Base-by-base conservation (phyloP, 805 yeast species). In the Hanseniaspora taiwanica region DNA sequence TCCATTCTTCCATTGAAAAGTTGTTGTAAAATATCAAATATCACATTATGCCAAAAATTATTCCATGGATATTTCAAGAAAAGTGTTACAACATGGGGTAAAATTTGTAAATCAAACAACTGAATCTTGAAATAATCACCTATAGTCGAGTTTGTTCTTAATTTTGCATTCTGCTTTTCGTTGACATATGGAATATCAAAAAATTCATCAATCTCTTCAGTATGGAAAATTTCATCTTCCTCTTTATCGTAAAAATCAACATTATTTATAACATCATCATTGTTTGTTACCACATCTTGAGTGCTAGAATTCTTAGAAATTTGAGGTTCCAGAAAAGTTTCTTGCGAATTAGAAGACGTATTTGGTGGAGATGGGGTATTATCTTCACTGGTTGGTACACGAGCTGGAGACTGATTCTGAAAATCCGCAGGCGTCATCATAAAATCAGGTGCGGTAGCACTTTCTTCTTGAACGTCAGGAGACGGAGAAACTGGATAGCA, bases 1-100 rank as follows among this genome's bases (percentile, higher is more conserved):
- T 83, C 89, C 68, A 79, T 72, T 34, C 79, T 72, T 1, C 96
- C 97, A 58, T 85, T 86, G 57, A 91, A 72, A 16, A 91, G 76
- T 58, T 91, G 99, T 59, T 91, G 99, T 24, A 91, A 80, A 46
- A 91, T 75, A 61, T 91, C 99, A 66, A 89, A 91, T 7, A 91
- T 95, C 43, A 91, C 98, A 54, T 89, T 91, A 60, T 91, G 98
- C 66, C 91, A 72, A 54, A 91, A 91, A 55, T 91, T 91, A 58
- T 91, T 91, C 97, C 97, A 91, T 6, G 97, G 96, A 59, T 78
- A 85, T 45, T 71, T 65, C 59, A 87, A 78, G 53, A 91, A 84
- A 69, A 81, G 76, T 21, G 70, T 61, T 20, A 86, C 62, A n/a
- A 87, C 77, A 18, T 74, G 71, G 17, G 74, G 63, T 24, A 87